Evolutionary conservation across 2,329 filamentous ascomycete genomes (phyloP), one percentile per base, ranked within the genome.

Genomic region (Epichloe uncinata): DNA sequence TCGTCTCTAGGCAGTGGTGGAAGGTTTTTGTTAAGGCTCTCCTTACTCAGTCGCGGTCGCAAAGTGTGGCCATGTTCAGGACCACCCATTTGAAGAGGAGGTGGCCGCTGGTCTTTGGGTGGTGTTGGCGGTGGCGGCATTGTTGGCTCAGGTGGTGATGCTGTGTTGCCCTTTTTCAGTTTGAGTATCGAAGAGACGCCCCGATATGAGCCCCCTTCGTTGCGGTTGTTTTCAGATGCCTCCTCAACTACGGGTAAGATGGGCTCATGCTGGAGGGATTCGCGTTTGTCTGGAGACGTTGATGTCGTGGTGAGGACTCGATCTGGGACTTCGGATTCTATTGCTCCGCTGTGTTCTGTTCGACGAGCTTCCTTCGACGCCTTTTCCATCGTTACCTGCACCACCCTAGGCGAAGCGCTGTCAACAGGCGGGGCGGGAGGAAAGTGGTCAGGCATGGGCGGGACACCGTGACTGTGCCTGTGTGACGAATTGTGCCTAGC

Each of bases 241-340:
- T 97, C 91, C 57, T 95, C 87, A 6, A 97, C 89, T 9, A 96
- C 83, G 0, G 91, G 91, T 2, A 97, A 69, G 1, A 68, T 75
- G 61, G 63, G 63, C 60, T 64, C 81, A 63, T 58, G 84, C 73
- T 73, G 60, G 70, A 75, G 20, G 69, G 77, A 66, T 72, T 85
- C 62, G 69, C 75, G 56, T 73, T 73, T 51, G 70, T 79, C 63
- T 2, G 58, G 47, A 18, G 55, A 52, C 4, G 57, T 44, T 5
- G 59, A 54, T 1, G 57, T 60, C 1, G 70, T 70, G 18, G 70
- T 70, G 18, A 89, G 65, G 1, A 75, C 77, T 49, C 84, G 74
- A 26, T 84, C 78, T 1, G 82, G 81, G 35, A 82, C 70, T 16
- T 82, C 69, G 20, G 78, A 60, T 52, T 74, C 71, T 1, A 59